Evolutionary conservation across 306 rosid species (phyloP).

Genomic region (Cyclanthera cordifolia): DNA sequence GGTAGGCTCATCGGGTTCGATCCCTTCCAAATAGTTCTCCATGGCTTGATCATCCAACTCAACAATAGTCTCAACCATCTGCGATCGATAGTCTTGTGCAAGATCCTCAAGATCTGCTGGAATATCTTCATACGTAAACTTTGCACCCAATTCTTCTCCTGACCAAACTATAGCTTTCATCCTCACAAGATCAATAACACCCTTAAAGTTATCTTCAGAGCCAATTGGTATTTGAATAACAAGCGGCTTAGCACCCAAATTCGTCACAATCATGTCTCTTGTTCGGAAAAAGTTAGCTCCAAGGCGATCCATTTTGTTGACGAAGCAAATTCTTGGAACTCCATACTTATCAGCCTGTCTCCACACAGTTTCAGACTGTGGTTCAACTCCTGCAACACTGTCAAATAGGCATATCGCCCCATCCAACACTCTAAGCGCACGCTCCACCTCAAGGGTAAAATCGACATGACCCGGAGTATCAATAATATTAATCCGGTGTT

Average conservation of each 20-base stretch:
- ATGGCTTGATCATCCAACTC: constrained; percentile 75
- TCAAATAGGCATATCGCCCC: constrained; percentile 93
- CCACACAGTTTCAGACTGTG: constrained; percentile 97
- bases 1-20: constrained; percentile 74
- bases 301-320: constrained; percentile 95
- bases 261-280: constrained; percentile 87
- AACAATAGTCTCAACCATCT: constrained; percentile 65
- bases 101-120: constrained; percentile 57
- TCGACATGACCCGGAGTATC: constrained; percentile 97
- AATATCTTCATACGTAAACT: constrained; percentile 60
- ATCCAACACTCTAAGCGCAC: constrained; percentile 94
- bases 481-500: constrained; percentile 84
- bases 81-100: constrained; percentile 59
- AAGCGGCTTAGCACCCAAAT: constrained; percentile 90
- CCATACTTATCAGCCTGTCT: constrained; percentile 97
- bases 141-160: constrained; percentile 94
- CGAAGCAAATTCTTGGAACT: constrained; percentile 87
- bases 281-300: constrained; percentile 91
- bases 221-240: constrained; percentile 86
- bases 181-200: constrained; percentile 77
- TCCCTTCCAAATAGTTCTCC: constrained; percentile 85
- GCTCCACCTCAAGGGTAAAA: constrained; percentile 93
- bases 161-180: constrained; percentile 93
- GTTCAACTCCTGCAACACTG: constrained; percentile 98
- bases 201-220: constrained; percentile 69